Evolutionary conservation across 148 eudicot genomes (phyloP).

Genomic region (Rheum nobile): DNA sequence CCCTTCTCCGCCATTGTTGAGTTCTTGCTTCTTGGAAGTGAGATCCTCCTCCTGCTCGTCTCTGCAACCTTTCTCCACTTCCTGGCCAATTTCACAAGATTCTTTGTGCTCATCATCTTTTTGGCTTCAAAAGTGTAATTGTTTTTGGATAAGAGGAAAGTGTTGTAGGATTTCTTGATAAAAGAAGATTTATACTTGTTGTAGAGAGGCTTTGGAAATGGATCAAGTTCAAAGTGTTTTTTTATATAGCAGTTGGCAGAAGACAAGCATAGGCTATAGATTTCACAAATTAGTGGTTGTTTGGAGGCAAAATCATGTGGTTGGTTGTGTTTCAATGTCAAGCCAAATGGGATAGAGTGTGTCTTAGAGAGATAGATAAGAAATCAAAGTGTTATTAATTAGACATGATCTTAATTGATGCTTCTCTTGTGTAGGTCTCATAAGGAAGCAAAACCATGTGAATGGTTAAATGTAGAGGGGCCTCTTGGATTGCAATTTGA

Average conservation of each 20-base stretch:
- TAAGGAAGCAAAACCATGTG: no score
- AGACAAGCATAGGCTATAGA: background rate
- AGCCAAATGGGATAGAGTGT: background rate
- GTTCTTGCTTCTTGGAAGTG: background rate
- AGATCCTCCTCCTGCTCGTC: constrained; percentile 6
- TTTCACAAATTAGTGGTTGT: background rate
- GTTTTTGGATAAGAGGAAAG: background rate
- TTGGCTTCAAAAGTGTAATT: background rate
- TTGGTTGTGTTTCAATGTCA: background rate
- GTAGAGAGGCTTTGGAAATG: background rate
- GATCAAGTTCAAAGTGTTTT: background rate
- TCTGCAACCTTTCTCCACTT: background rate
- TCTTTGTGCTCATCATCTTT: constrained; percentile 1
- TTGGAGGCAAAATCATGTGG: background rate
- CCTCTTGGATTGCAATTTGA: no score
- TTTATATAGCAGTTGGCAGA: background rate
- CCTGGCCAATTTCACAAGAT: constrained; percentile 1
- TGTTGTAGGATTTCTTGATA: no score
- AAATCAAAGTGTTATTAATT: no score
- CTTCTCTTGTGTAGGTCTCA: no score
- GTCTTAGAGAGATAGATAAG: no score
- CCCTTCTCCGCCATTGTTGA: background rate
- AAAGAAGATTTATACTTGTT: background rate
- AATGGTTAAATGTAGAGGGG: no score
- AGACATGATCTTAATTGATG: no score